Base-by-base conservation (phyloP, 192 early-diverging fungal genomes). In the Backusella tuberculispora region DNA sequence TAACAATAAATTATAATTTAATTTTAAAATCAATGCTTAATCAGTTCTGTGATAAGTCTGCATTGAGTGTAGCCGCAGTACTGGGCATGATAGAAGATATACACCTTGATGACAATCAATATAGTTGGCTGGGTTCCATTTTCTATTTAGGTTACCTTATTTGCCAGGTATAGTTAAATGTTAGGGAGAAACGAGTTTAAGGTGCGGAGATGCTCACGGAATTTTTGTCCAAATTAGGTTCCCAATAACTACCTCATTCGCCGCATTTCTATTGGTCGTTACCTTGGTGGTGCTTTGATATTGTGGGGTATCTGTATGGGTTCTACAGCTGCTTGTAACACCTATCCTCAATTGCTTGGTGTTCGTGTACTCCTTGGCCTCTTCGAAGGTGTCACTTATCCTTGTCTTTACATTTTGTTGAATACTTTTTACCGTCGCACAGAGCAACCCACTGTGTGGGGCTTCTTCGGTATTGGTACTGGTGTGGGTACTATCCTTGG, bases 81-180 rank as follows among this genome's bases (percentile, higher is more conserved):
- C 40, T 76, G 6, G 69, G 69, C 19, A 68, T 80, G n/a, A 71
- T 9, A 0, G 34, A 71, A n/a, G 74, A 75, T 5, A 71, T 71
- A 12, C 1, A 66, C 15, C 47, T 80, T 15, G 5, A 15, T 9
- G 69, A 38, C 6, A 8, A 40, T 47, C 64, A 80, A 21, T 76
- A 66, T 38, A 34, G 65, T 41, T 71, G 70, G 63, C 24, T 80
- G 24, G 66, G 74, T 9, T 80, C 78, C 4, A 73, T 80, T 21
- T 80, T 80, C 72, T 80, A 80, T n/a, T 50, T 80, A 10, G 78
- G 78, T 56, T 74, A 78, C 44, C 67, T 67, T 24, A 21, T 63
- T 29, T 74, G 29, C 73, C 73, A 74, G 43, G 71, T 72, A 72
- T 60, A 63, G 34, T 53, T 38, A 72, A 40, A 40, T 56, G 40